These are phyloP conservation scores for Daldinia concentrica DNA, from an alignment of 495 filamentous ascomycete species.

Conservation along the genomic window DNA sequence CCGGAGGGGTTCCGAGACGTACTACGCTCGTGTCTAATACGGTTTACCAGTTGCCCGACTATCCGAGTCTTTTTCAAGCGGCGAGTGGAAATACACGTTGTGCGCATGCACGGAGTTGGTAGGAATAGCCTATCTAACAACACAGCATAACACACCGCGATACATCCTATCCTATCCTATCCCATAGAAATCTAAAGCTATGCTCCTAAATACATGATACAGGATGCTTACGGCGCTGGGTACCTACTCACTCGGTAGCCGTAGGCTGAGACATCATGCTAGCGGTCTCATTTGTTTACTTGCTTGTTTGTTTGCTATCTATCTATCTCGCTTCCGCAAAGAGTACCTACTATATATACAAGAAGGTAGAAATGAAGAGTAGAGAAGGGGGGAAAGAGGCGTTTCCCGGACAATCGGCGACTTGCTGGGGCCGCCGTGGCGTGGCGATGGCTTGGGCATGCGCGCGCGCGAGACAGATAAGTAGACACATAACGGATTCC, in stretches of 20 bases:
- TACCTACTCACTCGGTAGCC: neutral
- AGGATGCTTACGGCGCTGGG: neutral
- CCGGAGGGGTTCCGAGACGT: neutral
- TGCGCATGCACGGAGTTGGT: neutral
- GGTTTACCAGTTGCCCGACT: neutral
- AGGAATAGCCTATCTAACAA: neutral
- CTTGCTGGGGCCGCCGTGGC: too few relatives aligned
- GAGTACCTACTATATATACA: neutral
- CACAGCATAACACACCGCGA: neutral
- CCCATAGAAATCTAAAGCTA: neutral
- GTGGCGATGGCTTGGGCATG: too few relatives aligned
- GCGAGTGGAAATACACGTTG: neutral
- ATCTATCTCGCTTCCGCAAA: neutral
- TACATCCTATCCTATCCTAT: neutral
- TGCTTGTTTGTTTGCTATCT: neutral
- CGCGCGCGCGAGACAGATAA: neutral
- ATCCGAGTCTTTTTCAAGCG: neutral
- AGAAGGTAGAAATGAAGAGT: too few relatives aligned
- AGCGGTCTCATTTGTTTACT: neutral
- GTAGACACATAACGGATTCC: neutral
- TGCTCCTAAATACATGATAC: neutral
- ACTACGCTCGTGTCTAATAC: neutral
- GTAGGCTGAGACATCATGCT: conserved; percentile 3
- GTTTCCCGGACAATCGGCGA: too few relatives aligned
- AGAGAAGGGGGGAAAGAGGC: too few relatives aligned